Conservation (phyloP, 208 protist genomes). For the Acanthamoeba castellanii region DNA sequence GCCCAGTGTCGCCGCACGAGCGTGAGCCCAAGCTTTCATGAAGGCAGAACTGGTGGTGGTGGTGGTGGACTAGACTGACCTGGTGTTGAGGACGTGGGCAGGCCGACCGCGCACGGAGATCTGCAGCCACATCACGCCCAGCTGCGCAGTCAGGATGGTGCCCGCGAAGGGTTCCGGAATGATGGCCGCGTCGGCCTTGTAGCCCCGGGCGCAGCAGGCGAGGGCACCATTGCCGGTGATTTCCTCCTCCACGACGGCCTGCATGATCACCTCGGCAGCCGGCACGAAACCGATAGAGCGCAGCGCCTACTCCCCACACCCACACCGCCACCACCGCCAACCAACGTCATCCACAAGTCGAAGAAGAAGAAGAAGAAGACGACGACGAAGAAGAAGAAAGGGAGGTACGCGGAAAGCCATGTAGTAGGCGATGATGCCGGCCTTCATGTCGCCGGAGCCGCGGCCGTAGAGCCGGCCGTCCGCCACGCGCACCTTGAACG, state of each 20-base stretch:
- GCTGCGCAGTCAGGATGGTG: slow-evolving; percentile 81
- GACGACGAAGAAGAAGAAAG: not conserved
- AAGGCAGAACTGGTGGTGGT: not conserved
- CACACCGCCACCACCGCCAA: no score
- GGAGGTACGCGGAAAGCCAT: slow-evolving; percentile 78
- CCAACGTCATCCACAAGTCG: not conserved
- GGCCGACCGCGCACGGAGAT: slow-evolving; percentile 78
- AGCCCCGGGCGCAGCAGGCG: slow-evolving; percentile 77
- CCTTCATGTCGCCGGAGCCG: slow-evolving; percentile 85
- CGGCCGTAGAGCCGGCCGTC: slow-evolving; percentile 83
- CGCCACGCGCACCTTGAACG: slow-evolving; percentile 82
- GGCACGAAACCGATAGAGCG: slow-evolving; percentile 77
- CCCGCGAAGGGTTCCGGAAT: slow-evolving; percentile 83
- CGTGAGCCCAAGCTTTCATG: no score
- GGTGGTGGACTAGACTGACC: not conserved
- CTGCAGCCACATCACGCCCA: slow-evolving; percentile 84
- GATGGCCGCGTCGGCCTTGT: slow-evolving; percentile 80
- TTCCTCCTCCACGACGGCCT: slow-evolving; percentile 85
- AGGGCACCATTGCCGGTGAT: slow-evolving; percentile 84
- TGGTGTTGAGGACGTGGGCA: slow-evolving; percentile 82
- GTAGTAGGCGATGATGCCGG: slow-evolving; percentile 82
- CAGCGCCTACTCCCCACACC: not conserved
- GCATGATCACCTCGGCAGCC: slow-evolving; percentile 79
- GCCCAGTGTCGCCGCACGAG: not conserved
- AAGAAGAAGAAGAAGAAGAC: not conserved